These are phyloP conservation scores for Carex myosuroides DNA, from an alignment of 176 grass and related monocot genomes.

Conservation along the genomic window DNA sequence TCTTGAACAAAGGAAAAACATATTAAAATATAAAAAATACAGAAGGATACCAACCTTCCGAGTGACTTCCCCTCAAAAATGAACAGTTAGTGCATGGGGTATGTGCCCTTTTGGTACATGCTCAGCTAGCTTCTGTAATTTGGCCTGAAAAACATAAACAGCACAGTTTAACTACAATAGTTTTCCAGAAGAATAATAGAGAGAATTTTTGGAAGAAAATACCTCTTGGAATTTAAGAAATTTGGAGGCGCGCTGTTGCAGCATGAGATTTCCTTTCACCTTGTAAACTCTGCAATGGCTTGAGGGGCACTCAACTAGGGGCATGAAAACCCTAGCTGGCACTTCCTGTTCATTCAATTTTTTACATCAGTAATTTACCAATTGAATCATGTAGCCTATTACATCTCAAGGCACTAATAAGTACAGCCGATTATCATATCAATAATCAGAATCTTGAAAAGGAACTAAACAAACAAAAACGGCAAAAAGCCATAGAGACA, in stretches of 20 bases:
- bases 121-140: conserved; percentile 74
- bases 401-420: not conserved
- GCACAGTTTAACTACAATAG: conserved; percentile 5
- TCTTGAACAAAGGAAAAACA: not conserved
- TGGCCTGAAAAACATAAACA: conserved; percentile 54
- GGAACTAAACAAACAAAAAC: too few species aligned
- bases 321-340: conserved; percentile 79
- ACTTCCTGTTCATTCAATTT: conserved; percentile 62
- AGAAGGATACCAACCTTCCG: too few species aligned
- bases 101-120: conserved; percentile 99
- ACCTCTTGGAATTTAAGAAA: conserved; percentile 99
- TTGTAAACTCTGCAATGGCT: conserved; percentile 84
- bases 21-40: too few species aligned
- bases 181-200: not conserved
- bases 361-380: not conserved
- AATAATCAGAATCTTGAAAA: too few species aligned
- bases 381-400: not conserved
- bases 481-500: too few species aligned
- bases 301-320: conserved; percentile 89
- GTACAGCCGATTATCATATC: not conserved
- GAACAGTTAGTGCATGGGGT: conserved; percentile 85
- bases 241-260: conserved; percentile 90
- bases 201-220: not conserved
- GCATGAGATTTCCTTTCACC: conserved; percentile 92
- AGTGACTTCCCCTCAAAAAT: conserved; percentile 24